Evolutionary conservation across 108 stramenopile species (phyloP), one percentile per base, ranked within the genome.

Genomic region (Aurantiochytrium sp.): DNA sequence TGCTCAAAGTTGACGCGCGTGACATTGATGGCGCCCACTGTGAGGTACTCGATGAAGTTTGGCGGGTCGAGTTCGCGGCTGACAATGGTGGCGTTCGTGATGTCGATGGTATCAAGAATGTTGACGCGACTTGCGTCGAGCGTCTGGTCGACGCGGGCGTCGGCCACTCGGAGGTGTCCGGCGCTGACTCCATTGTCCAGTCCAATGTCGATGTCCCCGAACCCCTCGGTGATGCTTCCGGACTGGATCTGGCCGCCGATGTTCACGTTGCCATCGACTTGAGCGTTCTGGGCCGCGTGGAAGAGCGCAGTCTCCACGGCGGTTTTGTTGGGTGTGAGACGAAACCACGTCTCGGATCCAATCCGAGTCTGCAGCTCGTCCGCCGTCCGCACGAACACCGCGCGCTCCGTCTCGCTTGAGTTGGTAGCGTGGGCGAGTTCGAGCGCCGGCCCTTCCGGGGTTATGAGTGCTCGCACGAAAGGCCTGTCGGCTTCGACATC

Each of bases 201-300:
- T 17, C 73, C 73, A 81, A 81, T 81, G 73, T 81, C 45, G 12
- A 81, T 81, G 32, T 81, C 73, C 32, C 73, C 73, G 24, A 81
- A 81, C 10, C 73, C 73, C 12, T 41, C 73, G 12, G 12, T 19
- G 24, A 81, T 81, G 6, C 10, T 27, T 22, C 73, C 73, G 6
- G 39, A 12, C 19, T 48, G 42, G 12, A 81, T 41, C 0, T 17
- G 6, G 32, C 73, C 73, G 6, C 42, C 39, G 24, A 81, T 12
- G n/a, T 41, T 48, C 8, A 48, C 12, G 39, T 81, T 48, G 10
- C 73, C 73, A 30, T 81, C 73, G 32, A 81, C 45, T 12, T n/a
- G 6, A 8, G 30, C 42, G 24, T 48, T 24, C 19, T 41, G 30
- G 1, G 45, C n/a, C 10, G 73, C 73, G 15, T 42, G 73, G 10